Base-by-base conservation (phyloP, 768 basidiomycete genomes). In the Steccherinum ochraceum region DNA sequence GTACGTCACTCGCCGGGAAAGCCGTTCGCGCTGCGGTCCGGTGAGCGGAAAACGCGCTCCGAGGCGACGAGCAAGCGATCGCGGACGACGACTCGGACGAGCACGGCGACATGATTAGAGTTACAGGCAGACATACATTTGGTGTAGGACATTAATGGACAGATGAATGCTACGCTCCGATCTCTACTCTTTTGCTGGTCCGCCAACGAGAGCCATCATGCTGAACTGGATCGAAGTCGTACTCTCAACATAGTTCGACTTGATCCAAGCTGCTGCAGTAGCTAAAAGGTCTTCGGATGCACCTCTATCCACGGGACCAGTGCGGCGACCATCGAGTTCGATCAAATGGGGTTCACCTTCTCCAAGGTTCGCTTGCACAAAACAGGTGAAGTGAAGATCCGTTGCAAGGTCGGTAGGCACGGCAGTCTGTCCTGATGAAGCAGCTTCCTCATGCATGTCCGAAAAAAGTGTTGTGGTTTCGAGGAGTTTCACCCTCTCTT, bases 311-410 rank as follows among this genome's bases (percentile, higher is more conserved):
- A 96, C 72, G 1, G 93, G 92, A 2, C 89, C 89, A 7, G 63
- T 67, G 41, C 93, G 69, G 40, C 81, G 69, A 0, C 93, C 93
- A 67, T 96, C 93, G 44, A 98, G 70, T 65, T 96, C 94, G 42
- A 95, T 69, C 5, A 96, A 65, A 43, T 86, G 75, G 27, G 60
- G 58, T 54, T 66, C 54, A 10, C 60, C 56, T 43, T 10, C 10
- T 1, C 70, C 63, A 25, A 67, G 71, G 1, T 83, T 80, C 0
- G 87, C 88, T 52, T 76, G 74, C 26, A 96, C 80, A 59, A 96
- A 97, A 59, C 85, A 84, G 1, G 88, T 89, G 56, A 94, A 97
- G 67, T 96, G 94, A 5, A 91, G 72, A 58, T 89, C 76, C 0
- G 86, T 87, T 35, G 89, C 73, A 7, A 83, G 71, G 57, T 88